Evolutionary conservation across 2,329 filamentous ascomycete species (phyloP), one percentile per base, ranked within the genome.

Genomic region (Monosporascus ibericus): DNA sequence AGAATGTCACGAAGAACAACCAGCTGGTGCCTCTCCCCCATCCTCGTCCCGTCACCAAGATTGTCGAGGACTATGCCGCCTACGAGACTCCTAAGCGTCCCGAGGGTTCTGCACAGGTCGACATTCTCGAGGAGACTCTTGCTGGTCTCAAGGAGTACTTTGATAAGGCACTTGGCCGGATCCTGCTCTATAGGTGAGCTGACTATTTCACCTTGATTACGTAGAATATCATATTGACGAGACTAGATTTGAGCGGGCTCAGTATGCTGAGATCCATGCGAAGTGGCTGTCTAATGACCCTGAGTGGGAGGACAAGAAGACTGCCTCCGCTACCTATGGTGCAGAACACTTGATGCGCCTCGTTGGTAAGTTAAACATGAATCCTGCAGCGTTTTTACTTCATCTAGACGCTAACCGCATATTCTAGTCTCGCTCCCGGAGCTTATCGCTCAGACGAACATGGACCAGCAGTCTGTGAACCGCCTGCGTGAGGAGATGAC

Each of bases 1-100:
- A 99, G 70, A 95, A 96, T 63, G 85, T 99, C 56, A 99, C 94
- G 52, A 97, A 96, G 74, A 94, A 95, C 67, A 84, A 90, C 61
- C 89, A 92, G 66, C 84, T 97, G 4, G 90, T 96, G 34, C 86
- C 89, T 2, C 77, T 99, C 17, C 94, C 94, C 0, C 86, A 90
- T 47, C 76, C 79, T 27, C 82, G 86, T 49, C 84, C 92, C 1
- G 90, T 94, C 54, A 83, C 81, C 58, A 75, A 82, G 58, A 90
- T 99, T 55, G 75, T 99, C 17, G 80, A 90, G 48, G 87, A 92
- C 58, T 99, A 96, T 68, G 76, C 86, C 52, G 78, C 79, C 1
- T 82, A 85, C 63, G 87, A 90, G 73, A 81, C 77, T 56, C 79
- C 79, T 30, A 85, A 85, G 61, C 84, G 87, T 53, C 75, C 78